Evolutionary conservation across 176 grass and related monocot species (phyloP).

Genomic region (Zoysia japonica): DNA sequence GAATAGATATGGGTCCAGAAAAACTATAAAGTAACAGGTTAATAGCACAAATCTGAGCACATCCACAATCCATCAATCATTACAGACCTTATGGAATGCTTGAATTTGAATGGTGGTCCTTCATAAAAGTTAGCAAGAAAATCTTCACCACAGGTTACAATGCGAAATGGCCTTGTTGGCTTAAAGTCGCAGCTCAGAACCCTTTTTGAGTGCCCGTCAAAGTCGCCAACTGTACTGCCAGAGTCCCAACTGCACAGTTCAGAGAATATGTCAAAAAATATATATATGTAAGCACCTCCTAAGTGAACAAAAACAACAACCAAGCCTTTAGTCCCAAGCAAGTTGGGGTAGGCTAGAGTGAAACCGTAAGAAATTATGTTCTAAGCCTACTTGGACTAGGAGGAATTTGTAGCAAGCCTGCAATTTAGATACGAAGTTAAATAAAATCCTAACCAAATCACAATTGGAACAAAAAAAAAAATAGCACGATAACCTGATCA

Average conservation of each 20-base stretch:
- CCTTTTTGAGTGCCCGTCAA: constrained; percentile 93
- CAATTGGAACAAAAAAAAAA: neutral
- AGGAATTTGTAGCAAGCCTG: neutral
- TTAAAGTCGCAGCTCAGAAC: constrained; percentile 97
- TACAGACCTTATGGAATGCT: constrained; percentile 80
- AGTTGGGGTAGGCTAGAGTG: no score
- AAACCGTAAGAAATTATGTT: neutral
- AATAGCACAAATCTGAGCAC: neutral
- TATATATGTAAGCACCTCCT: neutral
- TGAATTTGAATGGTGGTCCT: constrained; percentile 96
- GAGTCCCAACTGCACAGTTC: constrained; percentile 83
- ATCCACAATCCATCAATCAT: neutral
- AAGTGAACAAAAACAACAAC: neutral
- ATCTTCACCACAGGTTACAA: constrained; percentile 95
- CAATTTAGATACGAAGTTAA: neutral
- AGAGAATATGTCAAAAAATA: neutral
- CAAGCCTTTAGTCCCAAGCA: no score
- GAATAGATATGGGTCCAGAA: constrained; percentile 16
- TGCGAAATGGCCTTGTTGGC: constrained; percentile 85
- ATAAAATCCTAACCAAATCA: neutral
- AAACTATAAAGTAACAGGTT: neutral
- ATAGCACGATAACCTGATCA: neutral
- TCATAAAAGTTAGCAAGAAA: constrained; percentile 94
- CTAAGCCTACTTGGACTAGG: neutral
- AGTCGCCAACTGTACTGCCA: constrained; percentile 88